Evolutionary conservation across 495 filamentous ascomycete species (phyloP).

Genomic region (Cudoniella acicularis): DNA sequence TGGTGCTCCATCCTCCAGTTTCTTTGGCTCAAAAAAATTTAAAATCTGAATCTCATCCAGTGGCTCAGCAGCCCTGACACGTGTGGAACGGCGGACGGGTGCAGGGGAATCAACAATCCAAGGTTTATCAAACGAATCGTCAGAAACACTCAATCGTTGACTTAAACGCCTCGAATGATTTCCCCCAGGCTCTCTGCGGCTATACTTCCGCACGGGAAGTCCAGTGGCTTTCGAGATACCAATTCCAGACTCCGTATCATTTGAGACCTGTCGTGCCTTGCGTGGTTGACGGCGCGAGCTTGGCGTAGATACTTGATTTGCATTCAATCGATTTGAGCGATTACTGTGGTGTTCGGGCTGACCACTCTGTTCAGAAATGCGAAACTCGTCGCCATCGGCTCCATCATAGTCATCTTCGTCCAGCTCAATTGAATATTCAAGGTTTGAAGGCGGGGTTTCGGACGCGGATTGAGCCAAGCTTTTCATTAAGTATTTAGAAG

Average conservation of each 20-base stretch:
- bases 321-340: too few species aligned
- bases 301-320: too few species aligned
- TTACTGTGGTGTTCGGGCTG: too few species aligned
- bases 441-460: neutral
- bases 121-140: neutral
- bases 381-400: too few species aligned
- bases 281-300: too few species aligned
- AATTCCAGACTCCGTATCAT: neutral
- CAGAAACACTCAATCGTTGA: neutral
- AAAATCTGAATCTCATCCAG: constrained; percentile 15
- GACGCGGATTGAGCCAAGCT: neutral
- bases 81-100: neutral
- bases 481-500: constrained; percentile 7
- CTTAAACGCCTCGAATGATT: neutral
- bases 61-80: neutral
- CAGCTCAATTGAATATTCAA: neutral
- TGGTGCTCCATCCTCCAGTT: neutral
- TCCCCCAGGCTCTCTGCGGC: neutral
- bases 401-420: neutral
- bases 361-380: too few species aligned
- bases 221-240: neutral
- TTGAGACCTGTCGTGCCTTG: too few species aligned
- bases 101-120: neutral
- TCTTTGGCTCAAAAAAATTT: constrained; percentile 16
- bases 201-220: neutral